Evolutionary conservation across 805 yeast species (phyloP), one percentile per base, ranked within the genome.

Genomic region (Barnettozyma californica): DNA sequence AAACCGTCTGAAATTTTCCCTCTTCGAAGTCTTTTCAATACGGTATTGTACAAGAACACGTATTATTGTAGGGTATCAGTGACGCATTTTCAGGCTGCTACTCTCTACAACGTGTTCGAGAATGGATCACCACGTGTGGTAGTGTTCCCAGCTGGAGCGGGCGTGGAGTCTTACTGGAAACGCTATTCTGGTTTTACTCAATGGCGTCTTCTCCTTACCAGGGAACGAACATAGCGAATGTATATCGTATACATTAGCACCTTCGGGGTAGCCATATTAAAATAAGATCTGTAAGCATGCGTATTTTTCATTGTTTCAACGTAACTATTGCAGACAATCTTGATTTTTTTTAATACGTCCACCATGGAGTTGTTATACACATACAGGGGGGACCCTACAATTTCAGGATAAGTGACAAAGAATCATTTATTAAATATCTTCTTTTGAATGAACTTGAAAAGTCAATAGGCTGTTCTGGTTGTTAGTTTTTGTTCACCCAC

Each of bases 161-260:
- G 43, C 57, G 57, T 51, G 56, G 54, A 48, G 45, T 33, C 19
- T 39, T 38, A 21, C 42, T 44, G 37, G 50, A 43, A 33, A 45
- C 53, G 56, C 56, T 51, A 50, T 48, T 43, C 41, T 36, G 41
- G 51, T 23, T 21, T 40, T 23, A 16, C 46, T 62, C 67, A 33
- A 53, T 64, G 61, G 61, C 60, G 57, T 60, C 60, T 50, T 58
- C 66, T 65, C 69, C 69, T 65, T 65, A 65, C 69, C 69, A 64
- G 64, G 67, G 56, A 58, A 52, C 61, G 49, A 43, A 65, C 68
- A 65, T 47, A 45, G 23, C 18, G 46, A 43, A 27, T 19, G 21
- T 36, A 7, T 41, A 33, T 33, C 33, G 34, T 16, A 16, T 43
- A 16, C 16, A 29, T 20, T 3, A 20, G 19, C 3, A 13, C 29